Evolutionary conservation across 1,284 basidiomycete genomes (phyloP), one percentile per base, ranked within the genome.

Genomic region (Tilletia setariae): DNA sequence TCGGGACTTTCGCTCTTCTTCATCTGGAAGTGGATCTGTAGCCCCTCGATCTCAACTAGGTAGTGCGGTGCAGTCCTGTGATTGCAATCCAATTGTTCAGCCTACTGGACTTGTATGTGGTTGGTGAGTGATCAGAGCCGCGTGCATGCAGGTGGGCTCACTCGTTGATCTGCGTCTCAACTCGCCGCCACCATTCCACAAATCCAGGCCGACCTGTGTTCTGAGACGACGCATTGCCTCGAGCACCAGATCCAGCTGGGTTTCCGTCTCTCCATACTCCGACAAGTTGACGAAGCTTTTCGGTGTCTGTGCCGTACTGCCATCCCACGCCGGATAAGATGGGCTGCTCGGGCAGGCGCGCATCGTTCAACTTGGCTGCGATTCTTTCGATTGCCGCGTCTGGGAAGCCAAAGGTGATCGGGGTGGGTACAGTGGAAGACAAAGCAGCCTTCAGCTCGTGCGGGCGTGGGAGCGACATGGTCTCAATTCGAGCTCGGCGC

Each of bases 1-100:
- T 72, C 69, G 0, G 74, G 19, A 2, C 66, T 6, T 1, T 64
- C 15, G 1, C 75, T 69, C 25, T 69, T 72, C 61, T 68, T 68
- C n/a, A 71, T 67, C 66, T 75, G 72, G 35, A 72, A 79, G 65
- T 79, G 77, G n/a, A 79, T 63, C 1, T 71, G 42, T 16, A 76
- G 51, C 1, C 73, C 73, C 49, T 79, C 77, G 53, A 77, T 76
- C 32, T 68, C 64, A 11, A 73, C 74, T 11, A 62, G 61, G 67
- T 70, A 75, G 61, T 76, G 73, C 0, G 76, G 73, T 42, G 65
- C 64, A 7, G 63, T 42, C 71, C 51, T 53, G 46, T 19, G 43
- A 19, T 44, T 44, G n/a, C n/a, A n/a, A n/a, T n/a, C n/a, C n/a
- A n/a, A n/a, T n/a, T n/a, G n/a, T n/a, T n/a, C n/a, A n/a, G n/a